Evolutionary conservation across 176 grass and related monocot genomes (phyloP), one percentile per base, ranked within the genome.

Genomic region (Carex pumila): DNA sequence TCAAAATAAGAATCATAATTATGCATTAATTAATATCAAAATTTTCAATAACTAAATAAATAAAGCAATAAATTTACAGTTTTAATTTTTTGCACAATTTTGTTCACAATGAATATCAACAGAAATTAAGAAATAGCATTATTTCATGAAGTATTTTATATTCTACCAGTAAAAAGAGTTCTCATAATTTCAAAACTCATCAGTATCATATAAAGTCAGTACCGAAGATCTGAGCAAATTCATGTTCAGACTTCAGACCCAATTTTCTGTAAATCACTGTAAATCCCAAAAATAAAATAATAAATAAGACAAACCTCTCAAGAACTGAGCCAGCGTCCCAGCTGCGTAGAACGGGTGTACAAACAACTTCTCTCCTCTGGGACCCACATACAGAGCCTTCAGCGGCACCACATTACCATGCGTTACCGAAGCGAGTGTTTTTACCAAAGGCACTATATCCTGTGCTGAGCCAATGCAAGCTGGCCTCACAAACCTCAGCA

Each of bases 291-390:
- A 37, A 11, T 5, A 81, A 65, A 72, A 71, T 32, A 37, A 11
- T 5, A 81, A 65, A 15, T 37, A 17, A 13, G 4, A 61, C 62
- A 58, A 41, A 87, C 85, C 85, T 85, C 85, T 80, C 37, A 90
- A 59, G 85, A 90, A 87, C 81, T 65, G 89, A 5, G 85, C 74
- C 5, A 90, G 85, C 3, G 69, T 85, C 12, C 89, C 89, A 6
- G 89, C 89, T 17, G 89, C 81, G n/a, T 85, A 90, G 82, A 85
- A 90, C 32, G 89, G 89, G 75, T 91, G 86, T 10, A 91, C 83
- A 29, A 91, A 85, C 74, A 91, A 76, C 59, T 91, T 91, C 86
- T 91, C 89, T 21, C 89, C 89, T 12, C 86, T 77, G 37, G 89
- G 89, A 4, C 89, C 89, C 2, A 86, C 83, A 69, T 91, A 91